Conservation (phyloP, 139 green algal species). For the Mesotaenium endlicherianum region DNA sequence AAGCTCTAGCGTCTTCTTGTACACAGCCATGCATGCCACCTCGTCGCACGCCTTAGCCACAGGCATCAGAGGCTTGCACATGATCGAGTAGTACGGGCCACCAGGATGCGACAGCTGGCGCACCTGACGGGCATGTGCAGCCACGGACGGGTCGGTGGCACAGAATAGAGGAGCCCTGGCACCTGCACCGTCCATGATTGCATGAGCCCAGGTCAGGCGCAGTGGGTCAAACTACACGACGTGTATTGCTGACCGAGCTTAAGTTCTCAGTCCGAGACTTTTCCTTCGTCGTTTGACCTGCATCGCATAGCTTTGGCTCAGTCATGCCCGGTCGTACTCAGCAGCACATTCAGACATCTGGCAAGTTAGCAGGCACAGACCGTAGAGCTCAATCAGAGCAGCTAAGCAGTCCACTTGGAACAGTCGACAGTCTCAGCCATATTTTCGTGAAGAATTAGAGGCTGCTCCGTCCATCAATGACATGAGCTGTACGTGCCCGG, state of each 20-base stretch:
- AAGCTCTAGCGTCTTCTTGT: no score
- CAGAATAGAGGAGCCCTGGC: constrained; percentile 16
- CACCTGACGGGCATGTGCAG: background rate
- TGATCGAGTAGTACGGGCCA: constrained; percentile 7
- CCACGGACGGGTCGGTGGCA: constrained; percentile 16
- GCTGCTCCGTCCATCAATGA: background rate
- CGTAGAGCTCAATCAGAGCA: background rate
- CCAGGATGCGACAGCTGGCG: background rate
- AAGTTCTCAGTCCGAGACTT: background rate
- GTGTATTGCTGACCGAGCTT: background rate
- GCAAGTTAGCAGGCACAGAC: background rate
- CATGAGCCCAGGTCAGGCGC: background rate
- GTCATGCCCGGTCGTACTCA: background rate
- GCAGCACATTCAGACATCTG: background rate
- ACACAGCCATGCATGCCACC: no score
- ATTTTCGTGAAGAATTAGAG: background rate
- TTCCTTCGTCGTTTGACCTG: no score
- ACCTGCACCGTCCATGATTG: constrained; percentile 7
- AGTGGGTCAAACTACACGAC: background rate
- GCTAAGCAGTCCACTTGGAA: background rate
- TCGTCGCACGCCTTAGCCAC: background rate
- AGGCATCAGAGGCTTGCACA: background rate
- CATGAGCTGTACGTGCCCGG: background rate
- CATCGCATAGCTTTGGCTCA: background rate
- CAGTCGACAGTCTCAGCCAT: background rate